Evolutionary conservation across 257 asterid species (phyloP).

Genomic region (Linaria vulgaris): DNA sequence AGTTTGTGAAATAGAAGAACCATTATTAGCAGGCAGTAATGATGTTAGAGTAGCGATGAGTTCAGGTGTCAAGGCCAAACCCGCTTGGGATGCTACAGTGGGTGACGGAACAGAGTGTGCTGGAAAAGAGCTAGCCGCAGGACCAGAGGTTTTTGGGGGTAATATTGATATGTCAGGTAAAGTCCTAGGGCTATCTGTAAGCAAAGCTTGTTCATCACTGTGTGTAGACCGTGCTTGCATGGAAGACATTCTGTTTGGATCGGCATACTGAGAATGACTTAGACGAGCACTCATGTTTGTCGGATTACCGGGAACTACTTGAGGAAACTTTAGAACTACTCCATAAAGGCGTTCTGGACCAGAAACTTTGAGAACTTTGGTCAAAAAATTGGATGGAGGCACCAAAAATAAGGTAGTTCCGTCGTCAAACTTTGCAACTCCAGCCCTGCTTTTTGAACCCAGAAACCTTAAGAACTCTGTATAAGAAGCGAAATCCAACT

Average conservation of each 20-base stretch:
- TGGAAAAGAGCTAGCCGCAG: conserved; percentile 32
- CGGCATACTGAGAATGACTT: conserved; percentile 46
- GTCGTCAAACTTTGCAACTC: conserved; percentile 91
- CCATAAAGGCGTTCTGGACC: conserved; percentile 99
- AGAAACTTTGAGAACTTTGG: conserved; percentile 63
- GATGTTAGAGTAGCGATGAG: conserved; percentile 82
- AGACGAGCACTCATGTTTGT: conserved; percentile 32
- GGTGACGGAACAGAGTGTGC: conserved; percentile 44
- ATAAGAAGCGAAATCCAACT: conserved; percentile 87
- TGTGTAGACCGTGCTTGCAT: conserved; percentile 43
- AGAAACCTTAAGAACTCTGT: conserved; percentile 84
- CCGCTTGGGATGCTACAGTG: conserved; percentile 25
- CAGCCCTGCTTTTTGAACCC: conserved; percentile 87
- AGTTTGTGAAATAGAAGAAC: conserved; percentile 44
- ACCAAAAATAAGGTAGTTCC: conserved; percentile 93
- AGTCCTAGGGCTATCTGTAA: conserved; percentile 39
- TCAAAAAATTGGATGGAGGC: conserved; percentile 89
- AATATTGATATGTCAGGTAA: conserved; percentile 43
- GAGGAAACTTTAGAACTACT: conserved; percentile 78
- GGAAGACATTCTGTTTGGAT: conserved; percentile 37
- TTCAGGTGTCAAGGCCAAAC: conserved; percentile 75
- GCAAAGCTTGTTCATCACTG: conserved; percentile 42
- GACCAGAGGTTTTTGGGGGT: conserved; percentile 28
- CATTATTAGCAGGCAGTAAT: conserved; percentile 50
- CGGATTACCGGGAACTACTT: conserved; percentile 32